Conservation (phyloP, 2,329 filamentous ascomycete species). For the Fusarium virguliforme region DNA sequence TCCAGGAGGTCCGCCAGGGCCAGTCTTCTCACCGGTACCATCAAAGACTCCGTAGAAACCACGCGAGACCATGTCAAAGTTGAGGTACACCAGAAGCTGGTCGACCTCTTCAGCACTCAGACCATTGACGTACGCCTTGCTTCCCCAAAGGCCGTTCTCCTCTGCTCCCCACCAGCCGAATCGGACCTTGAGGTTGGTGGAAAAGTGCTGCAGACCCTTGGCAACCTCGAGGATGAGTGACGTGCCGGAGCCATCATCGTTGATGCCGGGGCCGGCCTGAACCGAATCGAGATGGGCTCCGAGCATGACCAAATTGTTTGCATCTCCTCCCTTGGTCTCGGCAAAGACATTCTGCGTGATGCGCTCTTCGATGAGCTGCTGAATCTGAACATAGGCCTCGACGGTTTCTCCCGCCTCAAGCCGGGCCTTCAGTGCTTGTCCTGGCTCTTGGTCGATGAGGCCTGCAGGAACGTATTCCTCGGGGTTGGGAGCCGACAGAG, state of each 20-base stretch:
- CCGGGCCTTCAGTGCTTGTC: constrained; percentile 49
- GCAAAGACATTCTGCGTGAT: constrained; percentile 63
- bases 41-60: constrained; percentile 58
- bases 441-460: constrained; percentile 54
- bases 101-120: constrained; percentile 54
- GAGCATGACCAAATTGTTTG: constrained; percentile 60
- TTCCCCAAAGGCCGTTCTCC: constrained; percentile 59
- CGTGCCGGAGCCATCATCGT: constrained; percentile 64
- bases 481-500: constrained; percentile 48
- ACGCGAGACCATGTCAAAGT: constrained; percentile 61
- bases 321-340: constrained; percentile 63
- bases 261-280: constrained; percentile 62
- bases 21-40: constrained; percentile 56
- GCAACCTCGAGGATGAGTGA: constrained; percentile 61
- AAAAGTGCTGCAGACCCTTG: constrained; percentile 57
- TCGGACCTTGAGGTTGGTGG: constrained; percentile 57
- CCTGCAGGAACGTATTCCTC: constrained; percentile 51
- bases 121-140: constrained; percentile 58
- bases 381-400: constrained; percentile 57
- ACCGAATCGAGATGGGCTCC: constrained; percentile 64
- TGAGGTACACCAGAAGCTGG: constrained; percentile 58
- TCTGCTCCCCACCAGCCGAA: constrained; percentile 65
- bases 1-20: constrained; percentile 55
- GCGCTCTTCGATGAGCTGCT: constrained; percentile 57
- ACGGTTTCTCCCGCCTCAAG: constrained; percentile 55